Conservation (phyloP, 495 filamentous ascomycete genomes). For the Barbatosphaeria neglecta region DNA sequence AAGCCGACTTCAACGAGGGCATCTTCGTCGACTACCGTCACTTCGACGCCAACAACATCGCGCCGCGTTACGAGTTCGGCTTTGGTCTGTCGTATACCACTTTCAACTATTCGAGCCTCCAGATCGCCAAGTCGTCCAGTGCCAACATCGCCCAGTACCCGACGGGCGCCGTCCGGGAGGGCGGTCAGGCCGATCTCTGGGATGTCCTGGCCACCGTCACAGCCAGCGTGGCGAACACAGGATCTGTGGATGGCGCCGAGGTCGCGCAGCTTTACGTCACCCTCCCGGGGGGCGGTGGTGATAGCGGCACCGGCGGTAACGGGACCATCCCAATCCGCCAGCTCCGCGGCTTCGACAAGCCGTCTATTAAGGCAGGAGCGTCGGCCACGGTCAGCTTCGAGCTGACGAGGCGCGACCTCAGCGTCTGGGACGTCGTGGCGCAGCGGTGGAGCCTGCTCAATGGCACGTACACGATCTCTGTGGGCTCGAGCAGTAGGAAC, state of each 20-base stretch:
- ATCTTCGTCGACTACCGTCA: conserved; percentile 56
- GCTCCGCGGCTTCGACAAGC: conserved; percentile 58
- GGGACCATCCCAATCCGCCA: conserved; percentile 34
- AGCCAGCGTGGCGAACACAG: conserved; percentile 46
- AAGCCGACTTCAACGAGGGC: conserved; percentile 54
- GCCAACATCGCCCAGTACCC: conserved; percentile 18
- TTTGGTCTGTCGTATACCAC: conserved; percentile 61
- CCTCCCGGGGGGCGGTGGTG: conserved; percentile 25
- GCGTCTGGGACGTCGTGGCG: conserved; percentile 48
- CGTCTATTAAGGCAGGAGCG: conserved; percentile 29
- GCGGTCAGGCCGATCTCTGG: conserved; percentile 48
- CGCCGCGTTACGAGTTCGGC: conserved; percentile 59
- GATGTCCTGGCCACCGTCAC: conserved; percentile 42
- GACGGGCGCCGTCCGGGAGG: conserved; percentile 33
- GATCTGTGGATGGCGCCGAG: conserved; percentile 34
- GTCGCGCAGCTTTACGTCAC: conserved; percentile 57
- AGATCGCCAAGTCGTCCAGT: conserved; percentile 15
- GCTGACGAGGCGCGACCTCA: conserved; percentile 55
- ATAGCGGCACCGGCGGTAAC: conserved; percentile 3
- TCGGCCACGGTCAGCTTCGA: conserved; percentile 36
- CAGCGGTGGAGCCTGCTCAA: conserved; percentile 50
- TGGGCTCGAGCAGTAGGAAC: conserved; percentile 56
- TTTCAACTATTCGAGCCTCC: conserved; percentile 39
- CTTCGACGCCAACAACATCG: conserved; percentile 52
- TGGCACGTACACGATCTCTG: conserved; percentile 31